Evolutionary conservation across 2,329 filamentous ascomycete species (phyloP).

Genomic region (Neocatenulostroma microsporum): DNA sequence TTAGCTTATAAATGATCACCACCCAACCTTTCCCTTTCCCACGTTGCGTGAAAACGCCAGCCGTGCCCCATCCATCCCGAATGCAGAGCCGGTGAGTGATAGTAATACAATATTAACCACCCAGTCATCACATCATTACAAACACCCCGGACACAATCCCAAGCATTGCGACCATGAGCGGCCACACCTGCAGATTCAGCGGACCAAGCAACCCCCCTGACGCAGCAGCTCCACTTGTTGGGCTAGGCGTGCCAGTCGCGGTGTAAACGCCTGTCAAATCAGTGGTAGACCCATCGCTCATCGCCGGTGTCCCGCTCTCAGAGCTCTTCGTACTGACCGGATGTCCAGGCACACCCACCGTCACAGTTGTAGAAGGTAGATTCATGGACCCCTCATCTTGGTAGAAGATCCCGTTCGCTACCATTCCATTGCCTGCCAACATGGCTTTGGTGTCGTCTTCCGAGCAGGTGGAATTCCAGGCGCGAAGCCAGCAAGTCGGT

Average conservation of each 20-base stretch:
- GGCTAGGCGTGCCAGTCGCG: slow-evolving; percentile 30
- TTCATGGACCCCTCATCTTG: slow-evolving; percentile 32
- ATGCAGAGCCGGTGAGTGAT: too few species aligned
- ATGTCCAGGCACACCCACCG: slow-evolving; percentile 26
- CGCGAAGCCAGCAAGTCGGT: slow-evolving; percentile 55
- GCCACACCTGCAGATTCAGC: neutral
- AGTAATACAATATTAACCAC: neutral
- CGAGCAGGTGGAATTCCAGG: slow-evolving; percentile 46
- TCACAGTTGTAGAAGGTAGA: slow-evolving; percentile 27
- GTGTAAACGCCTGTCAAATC: slow-evolving; percentile 32
- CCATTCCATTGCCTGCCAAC: slow-evolving; percentile 43
- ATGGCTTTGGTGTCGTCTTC: slow-evolving; percentile 44
- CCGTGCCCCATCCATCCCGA: too few species aligned
- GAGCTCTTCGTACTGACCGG: slow-evolving; percentile 19
- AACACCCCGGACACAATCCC: slow-evolving; percentile 4
- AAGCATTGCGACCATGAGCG: neutral
- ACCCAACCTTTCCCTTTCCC: too few species aligned
- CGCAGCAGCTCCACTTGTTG: slow-evolving; percentile 5
- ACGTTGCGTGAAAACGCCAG: too few species aligned
- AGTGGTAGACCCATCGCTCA: slow-evolving; percentile 9
- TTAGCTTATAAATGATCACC: too few species aligned
- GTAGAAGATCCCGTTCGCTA: slow-evolving; percentile 55
- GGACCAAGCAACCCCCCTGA: neutral
- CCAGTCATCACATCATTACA: slow-evolving; percentile 7
- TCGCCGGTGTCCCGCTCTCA: slow-evolving; percentile 4